Evolutionary conservation across 176 grass and related monocot genomes (phyloP).

Genomic region (Triticum turgidum): DNA sequence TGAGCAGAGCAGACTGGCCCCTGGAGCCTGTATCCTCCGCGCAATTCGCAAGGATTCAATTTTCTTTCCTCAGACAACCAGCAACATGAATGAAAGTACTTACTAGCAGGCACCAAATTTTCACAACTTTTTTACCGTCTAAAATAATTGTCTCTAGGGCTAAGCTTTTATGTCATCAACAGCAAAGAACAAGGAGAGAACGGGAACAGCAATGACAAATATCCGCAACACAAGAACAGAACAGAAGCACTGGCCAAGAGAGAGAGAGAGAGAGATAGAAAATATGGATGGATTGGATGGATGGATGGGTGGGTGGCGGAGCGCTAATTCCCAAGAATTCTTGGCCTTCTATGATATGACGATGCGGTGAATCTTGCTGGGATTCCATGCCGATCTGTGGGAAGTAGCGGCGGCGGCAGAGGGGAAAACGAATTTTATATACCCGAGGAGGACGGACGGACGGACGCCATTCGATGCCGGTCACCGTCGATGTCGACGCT

Average conservation of each 20-base stretch:
- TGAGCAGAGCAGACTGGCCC: constrained; percentile 17
- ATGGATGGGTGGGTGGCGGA: not conserved
- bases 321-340: constrained; percentile 48
- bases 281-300: not conserved
- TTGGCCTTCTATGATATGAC: constrained; percentile 42
- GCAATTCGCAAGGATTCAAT: not conserved
- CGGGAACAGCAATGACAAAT: constrained; percentile 35
- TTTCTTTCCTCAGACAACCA: not conserved
- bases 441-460: constrained; percentile 46
- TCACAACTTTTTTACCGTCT: constrained; percentile 35
- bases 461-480: not conserved
- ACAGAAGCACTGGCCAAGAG: not conserved
- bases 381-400: constrained; percentile 50
- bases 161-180: constrained; percentile 45
- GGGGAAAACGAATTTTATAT: constrained; percentile 53
- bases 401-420: constrained; percentile 32
- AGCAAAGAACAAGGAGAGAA: constrained; percentile 33
- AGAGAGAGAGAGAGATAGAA: not conserved
- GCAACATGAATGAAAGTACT: not conserved
- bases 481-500: constrained; percentile 12
- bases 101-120: not conserved
- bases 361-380: constrained; percentile 28
- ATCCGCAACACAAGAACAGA: constrained; percentile 32
- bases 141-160: constrained; percentile 46
- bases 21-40: constrained; percentile 18